Evolutionary conservation across 2,329 filamentous ascomycete species (phyloP).

Genomic region (Apiospora arundinis): DNA sequence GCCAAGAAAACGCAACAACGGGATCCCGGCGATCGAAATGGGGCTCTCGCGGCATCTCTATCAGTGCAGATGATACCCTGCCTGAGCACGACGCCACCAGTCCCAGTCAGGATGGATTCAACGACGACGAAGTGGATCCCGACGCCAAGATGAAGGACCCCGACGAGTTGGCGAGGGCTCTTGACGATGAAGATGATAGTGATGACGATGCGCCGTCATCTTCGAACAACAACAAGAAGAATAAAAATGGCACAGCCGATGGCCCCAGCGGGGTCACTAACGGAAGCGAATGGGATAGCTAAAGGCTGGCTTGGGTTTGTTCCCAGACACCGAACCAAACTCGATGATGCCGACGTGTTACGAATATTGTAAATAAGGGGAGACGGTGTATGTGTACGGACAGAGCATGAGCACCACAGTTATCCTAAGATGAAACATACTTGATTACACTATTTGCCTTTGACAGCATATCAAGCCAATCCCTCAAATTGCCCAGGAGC

Average conservation of each 20-base stretch:
- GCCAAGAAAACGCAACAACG: slow-evolving; percentile 36
- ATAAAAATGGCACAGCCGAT: not conserved
- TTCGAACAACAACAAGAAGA: not conserved
- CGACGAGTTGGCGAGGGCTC: slow-evolving; percentile 66
- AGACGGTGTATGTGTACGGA: not conserved
- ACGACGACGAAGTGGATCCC: slow-evolving; percentile 56
- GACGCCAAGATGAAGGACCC: slow-evolving; percentile 72
- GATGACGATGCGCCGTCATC: slow-evolving; percentile 24
- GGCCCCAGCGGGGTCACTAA: slow-evolving; percentile 21
- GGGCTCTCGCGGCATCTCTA: slow-evolving; percentile 69
- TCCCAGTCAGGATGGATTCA: slow-evolving; percentile 52
- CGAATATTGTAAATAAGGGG: slow-evolving; percentile 10
- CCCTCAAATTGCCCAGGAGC: not conserved
- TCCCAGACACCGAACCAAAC: not conserved
- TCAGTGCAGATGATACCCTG: slow-evolving; percentile 69
- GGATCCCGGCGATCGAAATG: slow-evolving; percentile 57
- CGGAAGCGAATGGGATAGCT: slow-evolving; percentile 26
- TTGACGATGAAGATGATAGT: slow-evolving; percentile 62
- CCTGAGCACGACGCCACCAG: slow-evolving; percentile 50
- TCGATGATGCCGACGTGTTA: slow-evolving; percentile 10
- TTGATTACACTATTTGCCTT: not conserved
- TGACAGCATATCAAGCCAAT: not conserved
- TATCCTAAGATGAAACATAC: not conserved
- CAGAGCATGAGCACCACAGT: not conserved
- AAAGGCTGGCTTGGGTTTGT: not conserved